phyloP scores from a whole-genome alignment of 169 alveolate genomes.

The Eimeria falciformis region DNA sequence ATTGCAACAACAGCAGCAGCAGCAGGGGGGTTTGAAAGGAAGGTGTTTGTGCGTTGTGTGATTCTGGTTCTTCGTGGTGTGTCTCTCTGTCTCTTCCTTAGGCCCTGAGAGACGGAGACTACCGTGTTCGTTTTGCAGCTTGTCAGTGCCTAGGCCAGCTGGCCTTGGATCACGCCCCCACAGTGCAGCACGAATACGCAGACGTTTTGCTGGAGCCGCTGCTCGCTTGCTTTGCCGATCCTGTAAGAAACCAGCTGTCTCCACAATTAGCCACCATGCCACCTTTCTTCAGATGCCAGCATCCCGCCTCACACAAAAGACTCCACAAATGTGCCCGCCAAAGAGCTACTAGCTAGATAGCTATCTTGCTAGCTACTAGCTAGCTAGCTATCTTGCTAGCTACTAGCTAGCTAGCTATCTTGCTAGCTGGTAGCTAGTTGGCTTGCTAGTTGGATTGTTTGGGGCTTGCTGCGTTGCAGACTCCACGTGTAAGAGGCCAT shows the following conservation, averaged over 20 bases:
- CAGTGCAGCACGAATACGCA: constrained; percentile 85
- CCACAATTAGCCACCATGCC: constrained; percentile 83
- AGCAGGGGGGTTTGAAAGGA: background rate
- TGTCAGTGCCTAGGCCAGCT: constrained; percentile 94
- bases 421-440: constrained; percentile 92
- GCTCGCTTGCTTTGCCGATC: constrained; percentile 89
- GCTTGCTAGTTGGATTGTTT: constrained; percentile 81
- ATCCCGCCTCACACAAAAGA: no score
- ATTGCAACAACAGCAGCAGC: background rate
- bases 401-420: constrained; percentile 93
- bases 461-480: constrained; percentile 88
- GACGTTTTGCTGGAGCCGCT: constrained; percentile 87
- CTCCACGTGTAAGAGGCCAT: constrained; percentile 91
- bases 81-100: constrained; percentile 18
- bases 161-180: constrained; percentile 93
- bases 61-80: background rate
- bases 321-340: no score
- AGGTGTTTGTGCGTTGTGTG: background rate
- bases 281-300: no score
- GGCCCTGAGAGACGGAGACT: constrained; percentile 88
- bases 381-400: no score
- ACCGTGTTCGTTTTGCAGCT: constrained; percentile 94
- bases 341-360: background rate
- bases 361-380: constrained; percentile 87
- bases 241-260: constrained; percentile 87